Percentiles rank a stretch among this genome's conserved stretches.
Conservation (phyloP, 2,329 filamentous ascomycete genomes). For the Fusarium multiceps region DNA sequence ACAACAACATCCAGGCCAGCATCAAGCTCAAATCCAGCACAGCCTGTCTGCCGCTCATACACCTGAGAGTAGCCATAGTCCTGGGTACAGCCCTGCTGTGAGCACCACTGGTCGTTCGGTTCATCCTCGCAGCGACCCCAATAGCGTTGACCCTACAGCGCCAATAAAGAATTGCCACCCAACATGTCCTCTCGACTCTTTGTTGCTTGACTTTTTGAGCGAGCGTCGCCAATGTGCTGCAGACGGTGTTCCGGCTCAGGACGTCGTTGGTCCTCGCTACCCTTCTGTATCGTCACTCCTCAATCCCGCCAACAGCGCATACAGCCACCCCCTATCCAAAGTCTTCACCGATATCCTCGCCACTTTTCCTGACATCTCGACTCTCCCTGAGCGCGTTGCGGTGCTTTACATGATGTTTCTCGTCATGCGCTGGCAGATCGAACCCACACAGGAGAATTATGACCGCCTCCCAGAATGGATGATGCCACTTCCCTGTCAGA, state of each 20-base stretch:
- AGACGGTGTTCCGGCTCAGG: slow-evolving; percentile 71
- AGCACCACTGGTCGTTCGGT: slow-evolving; percentile 28
- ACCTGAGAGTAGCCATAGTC: slow-evolving; percentile 39
- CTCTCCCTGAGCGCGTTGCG: slow-evolving; percentile 84
- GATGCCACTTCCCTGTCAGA: slow-evolving; percentile 73
- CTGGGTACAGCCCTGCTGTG: slow-evolving; percentile 38
- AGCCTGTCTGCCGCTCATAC: slow-evolving; percentile 33
- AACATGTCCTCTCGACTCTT: slow-evolving; percentile 80
- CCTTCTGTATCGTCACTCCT: slow-evolving; percentile 83
- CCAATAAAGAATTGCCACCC: slow-evolving; percentile 70
- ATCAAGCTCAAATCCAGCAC: slow-evolving; percentile 21
- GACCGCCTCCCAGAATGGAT: slow-evolving; percentile 80
- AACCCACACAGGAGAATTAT: slow-evolving; percentile 82
- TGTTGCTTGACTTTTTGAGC: slow-evolving; percentile 83
- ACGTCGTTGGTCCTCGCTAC: slow-evolving; percentile 80
- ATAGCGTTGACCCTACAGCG: slow-evolving; percentile 40
- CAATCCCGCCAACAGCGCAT: slow-evolving; percentile 71
- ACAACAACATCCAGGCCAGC: slow-evolving; percentile 32
- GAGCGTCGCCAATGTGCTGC: slow-evolving; percentile 74
- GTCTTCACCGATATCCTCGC: slow-evolving; percentile 86
- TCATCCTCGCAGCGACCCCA: slow-evolving; percentile 34
- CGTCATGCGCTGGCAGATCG: slow-evolving; percentile 86
- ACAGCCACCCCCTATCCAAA: slow-evolving; percentile 82
- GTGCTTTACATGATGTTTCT: slow-evolving; percentile 89
- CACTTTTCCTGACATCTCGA: slow-evolving; percentile 83